Evolutionary conservation across 192 early-diverging fungal species (phyloP), one percentile per base, ranked within the genome.

Genomic region (Podila epicladia): DNA sequence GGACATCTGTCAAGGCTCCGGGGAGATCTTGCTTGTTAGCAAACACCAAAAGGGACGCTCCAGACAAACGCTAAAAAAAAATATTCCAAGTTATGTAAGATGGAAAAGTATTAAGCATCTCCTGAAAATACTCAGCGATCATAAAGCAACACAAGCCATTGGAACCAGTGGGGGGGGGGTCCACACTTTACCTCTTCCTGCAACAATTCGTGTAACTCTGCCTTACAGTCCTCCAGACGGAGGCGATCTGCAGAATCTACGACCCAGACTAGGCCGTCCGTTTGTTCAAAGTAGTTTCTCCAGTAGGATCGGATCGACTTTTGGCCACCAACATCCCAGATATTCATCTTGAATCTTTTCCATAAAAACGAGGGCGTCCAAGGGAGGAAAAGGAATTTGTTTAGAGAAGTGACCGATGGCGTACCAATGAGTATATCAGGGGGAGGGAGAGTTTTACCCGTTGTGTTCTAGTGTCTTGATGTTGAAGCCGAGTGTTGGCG

Each of bases 251-350:
- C 95, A 45, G 94, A 93, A 73, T 99, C 98, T 17, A 99, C 96
- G 1, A 99, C 98, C 97, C 97, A 99, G 28, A 98, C 93, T 17
- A 99, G 80, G 0, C 93, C 98, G 71, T 99, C 98, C 0, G 98
- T 99, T 65, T 97, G 94, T 77, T 99, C 98, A 91, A 99, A 99
- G 73, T 99, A 99, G 87, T 99, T 99, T 35, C 97, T 86, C 98
- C 98, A 99, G 82, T 98, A 99, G 6, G 95, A 92, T 67, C 98
- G 89, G 73, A 99, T 97, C 5, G 95, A 95, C 70, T 94, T 94
- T 82, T 99, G 98, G 0, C 98, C 98, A 48, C 98, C 98, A 31
- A 99, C 94, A 83, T 99, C 98, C 95, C 95, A 97, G 65, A 97
- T 90, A 72, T 98, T 96, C 71, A 97, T 85, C 69, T 93, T 94